phyloP scores from a whole-genome alignment of 2,329 filamentous ascomycete species.

The Aspergillus sp. region DNA sequence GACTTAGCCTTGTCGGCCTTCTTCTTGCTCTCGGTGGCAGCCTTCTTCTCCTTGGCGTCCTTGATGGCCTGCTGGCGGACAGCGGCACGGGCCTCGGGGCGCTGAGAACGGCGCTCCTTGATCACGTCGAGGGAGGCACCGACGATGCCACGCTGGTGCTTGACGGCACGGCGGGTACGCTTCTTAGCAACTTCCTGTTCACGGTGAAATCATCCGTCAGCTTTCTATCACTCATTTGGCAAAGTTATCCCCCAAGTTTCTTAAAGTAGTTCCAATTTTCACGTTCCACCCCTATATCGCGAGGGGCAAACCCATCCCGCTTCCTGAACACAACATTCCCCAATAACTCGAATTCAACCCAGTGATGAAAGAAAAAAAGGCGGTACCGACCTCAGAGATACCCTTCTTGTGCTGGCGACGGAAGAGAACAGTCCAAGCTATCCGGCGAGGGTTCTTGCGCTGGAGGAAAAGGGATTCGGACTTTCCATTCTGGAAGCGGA shows the following conservation, averaged over 20 bases:
- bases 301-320: background rate
- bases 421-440: constrained; percentile 98
- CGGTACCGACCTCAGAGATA: constrained; percentile 92
- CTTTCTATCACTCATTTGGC: constrained; percentile 12
- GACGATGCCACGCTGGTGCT: constrained; percentile 98
- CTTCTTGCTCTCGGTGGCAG: constrained; percentile 82
- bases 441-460: constrained; percentile 99
- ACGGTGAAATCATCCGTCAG: constrained; percentile 31
- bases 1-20: constrained; percentile 99
- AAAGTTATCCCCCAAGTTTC: background rate
- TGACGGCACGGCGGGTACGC: constrained; percentile 95
- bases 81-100: constrained; percentile 92
- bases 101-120: constrained; percentile 95
- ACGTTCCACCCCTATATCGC: background rate
- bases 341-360: constrained; percentile 20
- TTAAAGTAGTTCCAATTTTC: background rate
- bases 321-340: constrained; percentile 12
- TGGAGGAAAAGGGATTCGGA: constrained; percentile 99
- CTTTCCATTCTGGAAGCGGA: constrained; percentile 99
- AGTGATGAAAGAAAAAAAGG: constrained; percentile 17
- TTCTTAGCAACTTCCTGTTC: constrained; percentile 98
- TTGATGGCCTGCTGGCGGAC: constrained; percentile 89
- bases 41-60: constrained; percentile 99
- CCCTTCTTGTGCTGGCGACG: constrained; percentile 99
- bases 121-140: constrained; percentile 99